A percentile compares a stretch with the other conserved stretches of the same genome.
Evolutionary conservation across 192 early-diverging fungal genomes (phyloP).

Genomic region (Phycomyces nitens): DNA sequence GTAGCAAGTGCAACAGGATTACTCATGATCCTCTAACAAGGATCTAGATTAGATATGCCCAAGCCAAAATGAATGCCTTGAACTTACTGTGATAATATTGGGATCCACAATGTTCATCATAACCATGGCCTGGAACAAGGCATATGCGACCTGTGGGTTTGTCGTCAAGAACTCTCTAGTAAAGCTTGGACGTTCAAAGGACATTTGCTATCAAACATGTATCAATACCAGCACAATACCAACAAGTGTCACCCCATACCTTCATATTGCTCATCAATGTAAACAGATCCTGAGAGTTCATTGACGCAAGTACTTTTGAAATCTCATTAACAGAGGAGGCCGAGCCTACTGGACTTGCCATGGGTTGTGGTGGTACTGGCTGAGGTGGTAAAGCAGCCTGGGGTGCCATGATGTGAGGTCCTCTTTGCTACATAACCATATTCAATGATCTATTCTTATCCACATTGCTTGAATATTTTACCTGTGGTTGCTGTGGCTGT

Average conservation of each 20-base stretch:
- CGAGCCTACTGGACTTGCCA: neutral
- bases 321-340: conserved; percentile 43
- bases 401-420: conserved; percentile 7
- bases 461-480: neutral
- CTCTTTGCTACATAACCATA: neutral
- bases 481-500: neutral
- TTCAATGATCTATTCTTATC: neutral
- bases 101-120: conserved; percentile 78
- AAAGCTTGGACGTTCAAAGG: conserved; percentile 60
- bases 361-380: conserved; percentile 12
- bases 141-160: conserved; percentile 84
- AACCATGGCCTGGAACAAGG: conserved; percentile 78
- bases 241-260: too few relatives aligned
- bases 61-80: neutral
- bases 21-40: conserved; percentile 23
- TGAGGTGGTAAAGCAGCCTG: conserved; percentile 12
- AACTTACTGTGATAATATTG: conserved; percentile 49
- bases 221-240: too few relatives aligned
- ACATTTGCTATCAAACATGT: conserved; percentile 46
- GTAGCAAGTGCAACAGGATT: conserved; percentile 9
- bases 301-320: conserved; percentile 49
- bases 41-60: neutral
- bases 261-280: conserved; percentile 67
- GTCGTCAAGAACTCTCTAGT: conserved; percentile 60
- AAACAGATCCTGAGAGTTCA: conserved; percentile 57